Conservation (phyloP, 495 filamentous ascomycete species). For the Daldinia caldariorum region DNA sequence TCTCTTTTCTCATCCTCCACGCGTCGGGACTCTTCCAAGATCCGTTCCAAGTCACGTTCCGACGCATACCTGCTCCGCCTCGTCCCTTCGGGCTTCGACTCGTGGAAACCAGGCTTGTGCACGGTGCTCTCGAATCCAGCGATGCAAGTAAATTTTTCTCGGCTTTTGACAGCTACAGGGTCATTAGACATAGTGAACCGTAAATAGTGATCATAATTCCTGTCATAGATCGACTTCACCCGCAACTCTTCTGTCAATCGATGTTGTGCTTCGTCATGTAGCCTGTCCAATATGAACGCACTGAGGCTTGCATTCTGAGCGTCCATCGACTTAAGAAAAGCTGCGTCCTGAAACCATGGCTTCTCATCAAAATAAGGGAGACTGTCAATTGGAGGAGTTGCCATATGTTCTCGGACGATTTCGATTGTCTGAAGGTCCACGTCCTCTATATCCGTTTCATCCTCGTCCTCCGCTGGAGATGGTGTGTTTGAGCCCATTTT, state of each 20-base stretch:
- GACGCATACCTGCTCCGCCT: slow-evolving; percentile 67
- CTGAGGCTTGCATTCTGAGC: slow-evolving; percentile 43
- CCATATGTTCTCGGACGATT: slow-evolving; percentile 56
- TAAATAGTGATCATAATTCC: slow-evolving; percentile 58
- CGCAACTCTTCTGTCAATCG: slow-evolving; percentile 47
- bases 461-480: slow-evolving; percentile 54
- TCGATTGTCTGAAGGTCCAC: slow-evolving; percentile 63
- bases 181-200: slow-evolving; percentile 64
- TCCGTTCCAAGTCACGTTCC: slow-evolving; percentile 80
- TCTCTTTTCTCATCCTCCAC: slow-evolving; percentile 79
- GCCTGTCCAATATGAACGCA: slow-evolving; percentile 48
- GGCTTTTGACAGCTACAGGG: slow-evolving; percentile 56
- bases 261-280: slow-evolving; percentile 38
- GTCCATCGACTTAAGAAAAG: slow-evolving; percentile 48
- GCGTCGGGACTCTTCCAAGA: slow-evolving; percentile 78
- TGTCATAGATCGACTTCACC: slow-evolving; percentile 46
- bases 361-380: slow-evolving; percentile 55
- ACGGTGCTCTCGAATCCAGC: slow-evolving; percentile 37
- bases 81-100: slow-evolving; percentile 68
- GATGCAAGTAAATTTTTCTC: slow-evolving; percentile 52
- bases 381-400: slow-evolving; percentile 60
- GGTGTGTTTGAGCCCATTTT: slow-evolving; percentile 45
- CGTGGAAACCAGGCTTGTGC: slow-evolving; percentile 55
- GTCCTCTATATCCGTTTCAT: slow-evolving; percentile 70
- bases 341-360: slow-evolving; percentile 56